Base-by-base conservation (phyloP, 2,329 filamentous ascomycete species). In the Fusarium euwallaceae region DNA sequence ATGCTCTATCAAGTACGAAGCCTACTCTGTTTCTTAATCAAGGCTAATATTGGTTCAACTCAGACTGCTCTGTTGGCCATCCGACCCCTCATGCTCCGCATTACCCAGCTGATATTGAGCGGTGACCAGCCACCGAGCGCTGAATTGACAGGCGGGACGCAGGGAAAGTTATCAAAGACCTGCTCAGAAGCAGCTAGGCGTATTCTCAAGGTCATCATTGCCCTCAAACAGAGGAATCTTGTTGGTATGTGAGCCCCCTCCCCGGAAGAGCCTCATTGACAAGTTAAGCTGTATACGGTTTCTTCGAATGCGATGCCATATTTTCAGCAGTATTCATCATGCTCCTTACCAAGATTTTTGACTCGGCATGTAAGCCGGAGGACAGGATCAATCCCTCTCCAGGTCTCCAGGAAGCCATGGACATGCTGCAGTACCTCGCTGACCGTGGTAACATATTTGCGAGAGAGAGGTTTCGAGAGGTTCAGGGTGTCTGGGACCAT, bases 351-450 rank as follows among this genome's bases (percentile, higher is more conserved):
- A 55, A 55, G 16, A 53, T 67, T 3, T 67, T 70, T 27, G 74
- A 75, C 61, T 69, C 67, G 4, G 37, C 45, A 8, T 63, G 63
- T 27, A 48, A 64, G 4, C 65, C 61, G 2, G 32, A 39, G 12
- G 41, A 68, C 6, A 76, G 67, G 17, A 63, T 70, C 17, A 64
- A 59, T 10, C 64, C 72, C 3, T 39, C 61, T 4, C 72, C 70
- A 2, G 70, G 70, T 0, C 36, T 76, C 2, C n/a, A 58, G 1
- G 72, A 72, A 3, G 72, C 70, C 1, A 29, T 75, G 24, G 70
- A 75, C 1, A 75, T 64, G 11, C 53, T 76, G 12, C 66, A 71
- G 36, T 64, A 71, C 32, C 66, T 76, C 5, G 72, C 56, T 4
- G 66, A 60, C 6, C 45, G 55, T 5, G 64, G 70, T 7, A 72